These are phyloP conservation scores for Psilocybe tampanensis DNA, from an alignment of 768 basidiomycete species.

Conservation along the genomic window DNA sequence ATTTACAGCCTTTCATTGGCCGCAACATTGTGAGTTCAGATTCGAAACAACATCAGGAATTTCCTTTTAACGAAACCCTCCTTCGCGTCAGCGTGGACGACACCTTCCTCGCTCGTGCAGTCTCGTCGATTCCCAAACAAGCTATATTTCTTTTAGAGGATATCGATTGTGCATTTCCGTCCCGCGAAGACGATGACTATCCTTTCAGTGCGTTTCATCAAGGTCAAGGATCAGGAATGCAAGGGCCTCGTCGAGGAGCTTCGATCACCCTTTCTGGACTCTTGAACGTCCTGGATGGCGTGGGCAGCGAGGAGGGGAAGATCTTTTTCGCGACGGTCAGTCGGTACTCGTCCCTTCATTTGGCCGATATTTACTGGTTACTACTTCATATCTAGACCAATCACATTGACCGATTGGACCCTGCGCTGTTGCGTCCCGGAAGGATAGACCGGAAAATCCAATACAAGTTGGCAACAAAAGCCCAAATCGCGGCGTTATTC, in stretches of 20 bases:
- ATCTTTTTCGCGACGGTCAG: slow-evolving; percentile 59
- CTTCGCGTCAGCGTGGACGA: slow-evolving; percentile 46
- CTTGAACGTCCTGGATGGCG: slow-evolving; percentile 61
- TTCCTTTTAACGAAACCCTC: slow-evolving; percentile 6
- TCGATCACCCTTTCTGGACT: slow-evolving; percentile 55
- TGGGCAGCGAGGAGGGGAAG: slow-evolving; percentile 63
- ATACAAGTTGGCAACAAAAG: slow-evolving; percentile 48
- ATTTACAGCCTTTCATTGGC: slow-evolving; percentile 69
- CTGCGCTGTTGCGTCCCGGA: slow-evolving; percentile 58
- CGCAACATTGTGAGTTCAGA: slow-evolving; percentile 44
- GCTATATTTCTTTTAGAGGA: slow-evolving; percentile 64
- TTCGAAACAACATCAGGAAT: no score
- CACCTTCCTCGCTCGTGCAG: slow-evolving; percentile 44
- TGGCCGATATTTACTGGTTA: not conserved
- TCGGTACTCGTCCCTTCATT: slow-evolving; percentile 14
- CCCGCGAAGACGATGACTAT: slow-evolving; percentile 31
- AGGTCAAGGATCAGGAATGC: not conserved
- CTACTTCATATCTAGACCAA: slow-evolving; percentile 41
- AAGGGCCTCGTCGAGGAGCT: slow-evolving; percentile 16
- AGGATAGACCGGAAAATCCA: slow-evolving; percentile 57
- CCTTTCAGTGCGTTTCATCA: slow-evolving; percentile 2
- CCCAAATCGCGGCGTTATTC: slow-evolving; percentile 52
- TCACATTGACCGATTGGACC: slow-evolving; percentile 53
- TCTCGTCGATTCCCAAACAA: slow-evolving; percentile 49
- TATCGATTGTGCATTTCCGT: slow-evolving; percentile 61